Percentiles rank a stretch among this genome's conserved stretches.
These are phyloP conservation scores for Rhodotorula sp. DNA, from an alignment of 1,284 basidiomycete species.

Conservation along the genomic window DNA sequence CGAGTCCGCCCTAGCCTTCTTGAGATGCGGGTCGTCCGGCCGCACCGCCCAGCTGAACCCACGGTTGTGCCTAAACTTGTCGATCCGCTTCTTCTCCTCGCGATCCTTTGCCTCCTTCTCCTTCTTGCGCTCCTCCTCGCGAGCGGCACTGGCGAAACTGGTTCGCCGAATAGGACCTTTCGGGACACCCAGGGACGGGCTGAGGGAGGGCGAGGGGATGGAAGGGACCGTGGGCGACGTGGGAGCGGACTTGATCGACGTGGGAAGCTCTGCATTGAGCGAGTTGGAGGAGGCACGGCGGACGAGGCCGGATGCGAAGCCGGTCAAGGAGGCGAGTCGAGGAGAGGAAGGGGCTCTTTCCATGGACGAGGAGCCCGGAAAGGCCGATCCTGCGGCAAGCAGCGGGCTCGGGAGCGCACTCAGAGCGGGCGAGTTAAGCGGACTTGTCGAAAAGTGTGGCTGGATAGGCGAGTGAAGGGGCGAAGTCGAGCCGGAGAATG, in stretches of 20 bases:
- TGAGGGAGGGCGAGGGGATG: constrained; percentile 7
- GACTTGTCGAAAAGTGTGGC: constrained; percentile 26
- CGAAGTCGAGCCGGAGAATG: constrained; percentile 24
- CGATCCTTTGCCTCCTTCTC: constrained; percentile 23
- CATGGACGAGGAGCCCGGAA: constrained; percentile 12
- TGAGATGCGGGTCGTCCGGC: constrained; percentile 9
- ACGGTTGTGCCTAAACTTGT: constrained; percentile 19
- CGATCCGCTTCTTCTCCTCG: constrained; percentile 6
- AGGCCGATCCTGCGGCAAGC: constrained; percentile 11
- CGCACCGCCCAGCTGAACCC: constrained; percentile 31
- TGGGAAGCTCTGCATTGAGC: constrained; percentile 28
- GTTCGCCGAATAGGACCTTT: constrained; percentile 10
- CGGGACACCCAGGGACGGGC: constrained; percentile 13
- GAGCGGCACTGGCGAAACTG: constrained; percentile 26
- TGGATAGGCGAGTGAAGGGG: constrained; percentile 4
- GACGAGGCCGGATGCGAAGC: constrained; percentile 35
- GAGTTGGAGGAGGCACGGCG: constrained; percentile 27
- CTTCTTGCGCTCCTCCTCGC: constrained; percentile 38
- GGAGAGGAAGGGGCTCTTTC: constrained; percentile 33
- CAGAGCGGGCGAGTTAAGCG: constrained; percentile 22
- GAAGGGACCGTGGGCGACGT: constrained; percentile 17
- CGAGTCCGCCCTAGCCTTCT: not conserved
- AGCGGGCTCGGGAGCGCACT: constrained; percentile 17
- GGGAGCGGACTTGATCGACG: constrained; percentile 18
- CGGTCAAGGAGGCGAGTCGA: constrained; percentile 28